These are phyloP conservation scores for Cudoniella acicularis DNA, from an alignment of 495 filamentous ascomycete species.

Conservation along the genomic window DNA sequence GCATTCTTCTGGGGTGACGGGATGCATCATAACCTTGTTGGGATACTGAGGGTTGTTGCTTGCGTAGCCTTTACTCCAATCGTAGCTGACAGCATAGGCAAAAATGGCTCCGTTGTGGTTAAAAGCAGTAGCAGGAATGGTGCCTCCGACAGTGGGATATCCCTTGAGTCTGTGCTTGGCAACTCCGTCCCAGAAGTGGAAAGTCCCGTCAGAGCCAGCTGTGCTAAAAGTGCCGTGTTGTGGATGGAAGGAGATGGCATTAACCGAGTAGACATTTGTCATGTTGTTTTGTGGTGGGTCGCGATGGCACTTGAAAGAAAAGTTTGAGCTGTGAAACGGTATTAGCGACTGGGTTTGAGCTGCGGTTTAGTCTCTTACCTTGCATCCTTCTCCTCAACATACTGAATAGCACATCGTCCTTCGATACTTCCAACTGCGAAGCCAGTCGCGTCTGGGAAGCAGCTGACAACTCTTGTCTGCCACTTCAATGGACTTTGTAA, in stretches of 20 bases:
- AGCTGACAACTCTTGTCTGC: conserved; percentile 83
- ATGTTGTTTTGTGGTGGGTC: conserved; percentile 60
- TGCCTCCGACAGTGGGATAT: conserved; percentile 78
- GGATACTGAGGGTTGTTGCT: conserved; percentile 63
- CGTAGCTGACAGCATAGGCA: conserved; percentile 88
- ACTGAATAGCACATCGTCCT: conserved; percentile 84
- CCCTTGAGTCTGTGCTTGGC: conserved; percentile 83
- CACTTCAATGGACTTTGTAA: conserved; percentile 80
- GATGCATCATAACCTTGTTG: conserved; percentile 87
- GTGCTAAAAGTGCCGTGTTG: conserved; percentile 87
- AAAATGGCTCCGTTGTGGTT: conserved; percentile 75
- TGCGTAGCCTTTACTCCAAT: conserved; percentile 89
- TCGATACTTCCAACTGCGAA: conserved; percentile 89
- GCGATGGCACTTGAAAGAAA: conserved; percentile 93
- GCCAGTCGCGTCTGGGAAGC: conserved; percentile 76
- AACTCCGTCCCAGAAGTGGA: conserved; percentile 89
- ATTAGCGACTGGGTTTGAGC: background rate
- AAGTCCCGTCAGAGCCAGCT: conserved; percentile 82
- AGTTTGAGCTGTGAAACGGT: conserved; percentile 57
- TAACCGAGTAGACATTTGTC: conserved; percentile 84
- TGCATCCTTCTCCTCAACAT: conserved; percentile 81
- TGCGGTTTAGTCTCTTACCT: conserved; percentile 41
- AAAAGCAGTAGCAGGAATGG: conserved; percentile 76
- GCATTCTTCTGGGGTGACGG: conserved; percentile 70
- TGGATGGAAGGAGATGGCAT: conserved; percentile 86